phyloP scores from a whole-genome alignment of 306 rosid genomes.

The Erythrophleum fordii region DNA sequence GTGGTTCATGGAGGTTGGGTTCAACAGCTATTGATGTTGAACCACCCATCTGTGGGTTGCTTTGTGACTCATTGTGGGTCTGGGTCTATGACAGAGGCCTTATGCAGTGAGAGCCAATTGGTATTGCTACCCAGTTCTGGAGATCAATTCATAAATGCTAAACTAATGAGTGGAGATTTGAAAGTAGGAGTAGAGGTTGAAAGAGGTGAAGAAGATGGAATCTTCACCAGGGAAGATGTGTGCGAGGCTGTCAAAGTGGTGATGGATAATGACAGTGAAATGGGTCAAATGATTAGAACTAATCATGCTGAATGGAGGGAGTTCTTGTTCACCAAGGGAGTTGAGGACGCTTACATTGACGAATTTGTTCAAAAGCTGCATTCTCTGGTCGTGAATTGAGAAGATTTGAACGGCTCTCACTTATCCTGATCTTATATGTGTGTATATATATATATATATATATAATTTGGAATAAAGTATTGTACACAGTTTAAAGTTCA shows the following conservation, averaged over 20 bases:
- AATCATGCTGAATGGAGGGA: constrained; percentile 48
- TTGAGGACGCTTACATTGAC: not conserved
- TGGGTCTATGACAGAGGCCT: not conserved
- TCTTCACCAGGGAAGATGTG: constrained; percentile 54
- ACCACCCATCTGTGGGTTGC: constrained; percentile 51
- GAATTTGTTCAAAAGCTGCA: not conserved
- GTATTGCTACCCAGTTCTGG: not conserved
- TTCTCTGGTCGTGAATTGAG: not conserved
- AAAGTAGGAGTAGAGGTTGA: not conserved
- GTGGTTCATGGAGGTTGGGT: constrained; percentile 72
- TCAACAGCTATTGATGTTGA: constrained; percentile 63
- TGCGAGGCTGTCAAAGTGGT: constrained; percentile 49
- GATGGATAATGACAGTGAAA: constrained; percentile 51
- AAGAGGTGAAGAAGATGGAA: constrained; percentile 35
- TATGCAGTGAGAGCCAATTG: not conserved
- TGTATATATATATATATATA: too few relatives aligned
- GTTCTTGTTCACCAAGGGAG: not conserved
- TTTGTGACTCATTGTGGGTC: not conserved
- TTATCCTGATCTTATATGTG: too few relatives aligned
- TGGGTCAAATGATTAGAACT: constrained; percentile 45
- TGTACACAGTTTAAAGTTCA: too few relatives aligned
- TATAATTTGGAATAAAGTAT: too few relatives aligned
- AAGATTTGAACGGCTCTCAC: not conserved
- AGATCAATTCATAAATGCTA: not conserved
- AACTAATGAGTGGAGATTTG: not conserved